Base-by-base conservation (phyloP, 2,329 filamentous ascomycete species). In the Biscogniauxia mediterranea region DNA sequence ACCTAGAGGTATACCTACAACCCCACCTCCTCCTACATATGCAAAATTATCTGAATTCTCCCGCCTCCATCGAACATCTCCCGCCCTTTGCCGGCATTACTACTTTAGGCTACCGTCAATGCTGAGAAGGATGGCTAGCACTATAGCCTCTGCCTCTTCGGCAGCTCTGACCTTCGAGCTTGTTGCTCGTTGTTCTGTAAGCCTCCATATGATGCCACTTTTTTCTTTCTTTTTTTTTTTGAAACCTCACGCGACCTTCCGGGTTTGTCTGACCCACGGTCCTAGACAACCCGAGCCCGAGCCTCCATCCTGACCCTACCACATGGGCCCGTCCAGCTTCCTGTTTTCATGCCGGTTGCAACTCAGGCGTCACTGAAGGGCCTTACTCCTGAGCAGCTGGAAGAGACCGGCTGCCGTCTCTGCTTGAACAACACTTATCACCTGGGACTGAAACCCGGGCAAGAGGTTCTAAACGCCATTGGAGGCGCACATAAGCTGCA, bases 391-490 rank as follows among this genome's bases (percentile, higher is more conserved):
- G 89, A 94, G 67, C 95, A 99, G 73, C 82, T 99, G 2, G 93
- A 95, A 70, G 89, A 92, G 58, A 96, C 93, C 0, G 88, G 91
- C 52, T 99, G 96, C 72, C 87, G 91, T 61, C 80, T 99, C 51
- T 99, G 95, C 75, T 80, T 99, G 66, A 99, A 99, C 79, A 99
- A 99, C 78, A 99, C 95, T 13, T 99, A 99, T 73, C 95, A 99
- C 75, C 81, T 99, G 63, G 95, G 95, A 9, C 80, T 99, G 59
- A 98, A 97, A 77, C 95, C 95, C 0, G 96, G 95, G 0, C 93
- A 98, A 75, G 89, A 91, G 46, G 90, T 93, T 5, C 83, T 99
- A 20, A 92, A 96, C 69, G 85, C 89, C 1, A 83, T 98, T 57
- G 95, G 95, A 52, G 95, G 96, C 59, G 95, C 95, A 26, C 96